These are phyloP conservation scores for Dioscorea dumetorum DNA, from an alignment of 106 monocot genomes.

Conservation along the genomic window DNA sequence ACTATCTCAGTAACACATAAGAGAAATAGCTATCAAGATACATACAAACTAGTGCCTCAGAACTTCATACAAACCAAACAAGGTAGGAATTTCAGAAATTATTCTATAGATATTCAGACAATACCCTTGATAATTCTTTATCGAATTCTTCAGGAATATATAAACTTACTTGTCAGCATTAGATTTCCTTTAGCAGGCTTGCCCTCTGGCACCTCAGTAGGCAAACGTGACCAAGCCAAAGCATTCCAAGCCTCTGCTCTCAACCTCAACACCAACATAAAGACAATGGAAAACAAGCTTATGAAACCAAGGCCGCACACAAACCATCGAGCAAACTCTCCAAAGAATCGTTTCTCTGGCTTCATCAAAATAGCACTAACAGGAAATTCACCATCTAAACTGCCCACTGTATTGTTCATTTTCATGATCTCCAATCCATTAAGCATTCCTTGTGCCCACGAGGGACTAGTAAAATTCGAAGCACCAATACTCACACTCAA, in stretches of 20 bases:
- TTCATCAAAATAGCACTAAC: slow-evolving; percentile 15
- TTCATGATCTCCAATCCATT: slow-evolving; percentile 94
- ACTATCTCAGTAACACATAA: neutral
- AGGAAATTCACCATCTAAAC: slow-evolving; percentile 39
- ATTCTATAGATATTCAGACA: neutral
- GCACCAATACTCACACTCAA: slow-evolving; percentile 48
- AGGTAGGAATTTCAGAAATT: neutral
- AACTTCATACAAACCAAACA: neutral
- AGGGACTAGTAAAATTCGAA: slow-evolving; percentile 27
- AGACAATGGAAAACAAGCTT: slow-evolving; percentile 23
- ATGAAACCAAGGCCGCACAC: slow-evolving; percentile 48
- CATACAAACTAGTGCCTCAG: neutral
- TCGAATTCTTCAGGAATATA: slow-evolving; percentile 12
- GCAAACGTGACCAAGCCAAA: slow-evolving; percentile 43
- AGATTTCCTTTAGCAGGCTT: slow-evolving; percentile 15
- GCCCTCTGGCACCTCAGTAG: slow-evolving; percentile 31
- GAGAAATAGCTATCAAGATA: neutral
- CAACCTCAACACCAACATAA: slow-evolving; percentile 47
- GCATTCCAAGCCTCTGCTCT: slow-evolving; percentile 32
- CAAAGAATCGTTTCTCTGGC: slow-evolving; percentile 15
- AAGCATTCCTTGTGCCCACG: slow-evolving; percentile 43
- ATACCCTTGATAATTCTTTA: neutral
- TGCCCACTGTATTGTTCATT: slow-evolving; percentile 53
- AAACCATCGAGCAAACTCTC: slow-evolving; percentile 28
- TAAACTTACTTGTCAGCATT: slow-evolving; percentile 22